Base-by-base conservation (phyloP, 2,329 filamentous ascomycete genomes). In the Ophiocordyceps sinensis region DNA sequence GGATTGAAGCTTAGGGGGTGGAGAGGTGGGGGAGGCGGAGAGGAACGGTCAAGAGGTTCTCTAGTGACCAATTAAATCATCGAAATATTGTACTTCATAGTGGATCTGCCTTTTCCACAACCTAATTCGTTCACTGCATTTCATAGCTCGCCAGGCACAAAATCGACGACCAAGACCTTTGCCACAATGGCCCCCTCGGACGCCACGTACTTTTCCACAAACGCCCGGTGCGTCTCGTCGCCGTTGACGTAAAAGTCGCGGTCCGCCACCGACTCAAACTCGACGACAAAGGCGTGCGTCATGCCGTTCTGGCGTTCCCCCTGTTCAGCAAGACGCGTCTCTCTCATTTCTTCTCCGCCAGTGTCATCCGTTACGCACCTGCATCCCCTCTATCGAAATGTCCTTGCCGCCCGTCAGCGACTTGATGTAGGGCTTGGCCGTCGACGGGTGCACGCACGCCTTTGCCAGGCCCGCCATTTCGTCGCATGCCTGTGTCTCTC, bases 221-320 rank as follows among this genome's bases (percentile, higher is more conserved):
- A 85, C 0, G 57, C 71, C 30, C 66, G 59, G 53, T 86, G 82
- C 9, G 60, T 70, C 1, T 78, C 77, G 49, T 87, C 82, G 28
- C 75, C 60, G 40, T 71, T 58, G 7, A 82, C 58, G 53, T 86
- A 87, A 51, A 84, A 85, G 45, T 77, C 69, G 37, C 80, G 65
- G 52, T 87, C 81, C 46, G 74, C 70, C 15, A 64, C 63, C 19
- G 57, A 78, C 10, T 70, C 67, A 44, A 87, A 86, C 49, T 83
- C 73, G 19, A 71, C 68, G 2, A 87, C 70, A 46, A 86, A 86
- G 0, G 67, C 77, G 53, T 87, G 82, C 0, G 78, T 78, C 39
- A 80, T 73, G 1, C 72, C 79, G 38, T 70, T 66, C 79, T 77
- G 44, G 5, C 5, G 7, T 32, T 12, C 5, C 5, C 5, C 12